Base-by-base conservation (phyloP, 2,329 filamentous ascomycete species). In the Claviceps sp. region DNA sequence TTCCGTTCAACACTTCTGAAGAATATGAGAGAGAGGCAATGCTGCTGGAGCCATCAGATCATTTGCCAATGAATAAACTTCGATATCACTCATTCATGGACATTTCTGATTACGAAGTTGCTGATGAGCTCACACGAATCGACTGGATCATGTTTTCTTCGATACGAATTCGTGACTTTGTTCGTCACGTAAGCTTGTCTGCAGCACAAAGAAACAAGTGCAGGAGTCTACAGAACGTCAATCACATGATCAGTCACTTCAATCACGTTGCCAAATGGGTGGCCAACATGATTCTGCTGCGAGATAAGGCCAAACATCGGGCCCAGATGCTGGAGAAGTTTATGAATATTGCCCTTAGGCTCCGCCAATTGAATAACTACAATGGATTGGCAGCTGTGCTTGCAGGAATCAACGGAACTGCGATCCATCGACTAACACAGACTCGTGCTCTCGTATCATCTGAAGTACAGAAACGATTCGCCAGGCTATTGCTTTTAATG, bases 61-160 rank as follows among this genome's bases (percentile, higher is more conserved):
- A 77, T 40, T 72, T 85, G 50, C 78, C 82, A 1, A 77, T 95
- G 55, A 87, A 83, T 59, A 97, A 97, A 66, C 74, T 84, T 43
- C 86, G 93, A 54, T 98, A 93, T 75, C 88, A 90, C 58, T 81
- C 85, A 49, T 87, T 97, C 58, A 95, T 97, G 84, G 86, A 87
- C 38, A 84, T 85, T 24, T 77, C 86, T 1, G 85, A 94, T 50
- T 87, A 95, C 55, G 81, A 89, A 48, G 84, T 97, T 58, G 91
- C 91, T 16, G 84, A 85, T 54, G 93, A 98, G 67, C 78, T 98
- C 61, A 97, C 93, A 4, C 79, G 91, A 55, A 95, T 98, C 52
- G 93, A 98, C 69, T 97, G 91, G 91, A 83, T 94, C 66, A 93
- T 97, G 85, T 97, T 96, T 67, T 94, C 87, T 50, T 90, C 89